Percentiles rank a stretch among this genome's conserved stretches.
Conservation (phyloP, 1,284 basidiomycete species). For the Ceratobasidium sp. region DNA sequence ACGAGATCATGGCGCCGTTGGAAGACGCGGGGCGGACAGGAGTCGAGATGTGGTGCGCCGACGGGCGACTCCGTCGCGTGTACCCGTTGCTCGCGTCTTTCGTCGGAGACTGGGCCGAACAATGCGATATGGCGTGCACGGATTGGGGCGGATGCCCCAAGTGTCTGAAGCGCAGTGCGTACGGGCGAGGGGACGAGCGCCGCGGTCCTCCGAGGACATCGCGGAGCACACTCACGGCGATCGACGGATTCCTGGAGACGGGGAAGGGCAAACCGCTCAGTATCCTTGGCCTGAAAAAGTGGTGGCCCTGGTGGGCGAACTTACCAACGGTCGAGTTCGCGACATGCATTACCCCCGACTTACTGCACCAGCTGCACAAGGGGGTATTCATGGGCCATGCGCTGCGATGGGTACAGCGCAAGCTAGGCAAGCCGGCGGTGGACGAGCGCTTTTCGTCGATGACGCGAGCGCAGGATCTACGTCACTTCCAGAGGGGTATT, state of each 20-base stretch:
- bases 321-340: constrained; percentile 49
- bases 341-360: constrained; percentile 53
- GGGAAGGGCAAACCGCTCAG: background rate
- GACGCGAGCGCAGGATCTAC: background rate
- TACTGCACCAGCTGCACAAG: constrained; percentile 58
- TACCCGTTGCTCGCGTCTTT: constrained; percentile 50
- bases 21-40: constrained; percentile 37
- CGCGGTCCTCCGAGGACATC: background rate
- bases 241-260: background rate
- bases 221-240: background rate
- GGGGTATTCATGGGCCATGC: constrained; percentile 57
- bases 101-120: constrained; percentile 43
- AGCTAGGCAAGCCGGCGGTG: background rate
- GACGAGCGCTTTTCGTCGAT: constrained; percentile 10
- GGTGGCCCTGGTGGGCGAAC: constrained; percentile 15
- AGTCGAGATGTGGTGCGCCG: constrained; percentile 48
- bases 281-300: background rate
- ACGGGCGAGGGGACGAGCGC: background rate
- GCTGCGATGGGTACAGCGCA: background rate
- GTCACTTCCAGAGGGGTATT: background rate
- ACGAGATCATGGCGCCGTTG: constrained; percentile 47
- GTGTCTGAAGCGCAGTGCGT: background rate
- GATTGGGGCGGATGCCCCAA: constrained; percentile 22
- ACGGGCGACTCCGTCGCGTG: constrained; percentile 40
- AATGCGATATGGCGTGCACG: constrained; percentile 44